These are phyloP conservation scores for Aristolochia californica DNA, from an alignment of 164 flowering plant genomes.

Conservation along the genomic window DNA sequence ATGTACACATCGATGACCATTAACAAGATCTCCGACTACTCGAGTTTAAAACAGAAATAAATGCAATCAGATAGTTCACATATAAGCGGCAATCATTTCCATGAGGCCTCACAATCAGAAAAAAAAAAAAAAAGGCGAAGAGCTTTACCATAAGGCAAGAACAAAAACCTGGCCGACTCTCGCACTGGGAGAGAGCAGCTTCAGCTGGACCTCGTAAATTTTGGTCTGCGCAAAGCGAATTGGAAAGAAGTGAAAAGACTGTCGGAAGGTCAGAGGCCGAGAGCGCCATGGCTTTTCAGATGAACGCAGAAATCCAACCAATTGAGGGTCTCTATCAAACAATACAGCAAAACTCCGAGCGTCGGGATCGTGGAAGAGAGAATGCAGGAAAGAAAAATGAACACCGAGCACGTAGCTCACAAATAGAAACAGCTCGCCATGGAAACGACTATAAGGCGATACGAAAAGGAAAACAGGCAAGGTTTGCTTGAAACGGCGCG, in stretches of 20 bases:
- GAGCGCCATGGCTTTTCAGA: slow-evolving; percentile 42
- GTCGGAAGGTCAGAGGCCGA: slow-evolving; percentile 73
- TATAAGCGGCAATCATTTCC: too few species aligned
- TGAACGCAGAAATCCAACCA: not conserved
- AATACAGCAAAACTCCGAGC: too few species aligned
- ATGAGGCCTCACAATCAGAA: too few species aligned
- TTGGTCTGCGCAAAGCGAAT: slow-evolving; percentile 63
- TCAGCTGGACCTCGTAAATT: slow-evolving; percentile 68
- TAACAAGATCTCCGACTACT: too few species aligned
- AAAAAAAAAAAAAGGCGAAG: not conserved
- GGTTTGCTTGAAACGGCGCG: too few species aligned
- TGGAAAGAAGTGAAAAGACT: slow-evolving; percentile 58
- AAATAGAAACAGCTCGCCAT: too few species aligned
- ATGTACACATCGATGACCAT: too few species aligned
- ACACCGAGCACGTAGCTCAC: too few species aligned
- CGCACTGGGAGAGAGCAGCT: slow-evolving; percentile 68
- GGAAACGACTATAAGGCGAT: too few species aligned
- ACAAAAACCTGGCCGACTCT: slow-evolving; percentile 81
- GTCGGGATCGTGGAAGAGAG: not conserved
- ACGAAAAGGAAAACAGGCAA: too few species aligned
- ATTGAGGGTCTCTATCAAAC: too few species aligned
- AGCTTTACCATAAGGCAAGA: slow-evolving; percentile 76
- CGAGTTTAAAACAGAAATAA: not conserved
- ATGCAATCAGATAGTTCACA: not conserved
- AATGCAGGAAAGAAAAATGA: not conserved